Base-by-base conservation (phyloP, 2,329 filamentous ascomycete species). In the Chaetomium globosum region DNA sequence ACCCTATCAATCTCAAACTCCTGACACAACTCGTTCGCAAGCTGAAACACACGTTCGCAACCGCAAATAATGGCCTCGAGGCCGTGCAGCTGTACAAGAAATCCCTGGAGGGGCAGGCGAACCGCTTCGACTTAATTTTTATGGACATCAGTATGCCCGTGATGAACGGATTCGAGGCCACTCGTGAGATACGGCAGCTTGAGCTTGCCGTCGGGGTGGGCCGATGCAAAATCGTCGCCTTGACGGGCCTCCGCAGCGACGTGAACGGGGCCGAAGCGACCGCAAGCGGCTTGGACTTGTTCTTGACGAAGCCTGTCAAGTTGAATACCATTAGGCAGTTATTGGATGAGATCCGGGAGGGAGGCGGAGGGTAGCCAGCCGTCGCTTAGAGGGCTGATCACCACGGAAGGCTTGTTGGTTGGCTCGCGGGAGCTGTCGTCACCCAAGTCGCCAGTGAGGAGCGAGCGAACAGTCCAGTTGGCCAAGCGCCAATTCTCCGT, bases 221-320 rank as follows among this genome's bases (percentile, higher is more conserved):
- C 4, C 56, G 62, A 19, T 64, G 63, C 63, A 68, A 64, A 52
- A 61, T 83, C 30, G 80, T 82, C 16, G 81, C 81, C 0, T 71
- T 83, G 4, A 82, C 81, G 0, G 81, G 81, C 0, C 74, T 82
- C 2, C 80, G 78, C 0, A 80, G 78, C 61, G 75, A 77, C 0
- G 74, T 75, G 26, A 80, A 78, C 13, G 76, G 80, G 55, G 76
- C 79, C 62, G 80, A 83, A 66, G 81, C 81, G 0, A 77, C 79
- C 52, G 78, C 76, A 12, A 78, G 76, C 56, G 81, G 81, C 0
- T 75, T 81, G 21, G 80, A 83, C 68, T 61, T 81, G 4, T 83
- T 82, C 64, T 68, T 83, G 57, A 81, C 81, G 54, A 83, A 83
- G 69, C 81, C 81, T 1, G 79, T 83, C 21, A 72, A 76, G 12